Percentiles rank a stretch among this genome's conserved stretches.
These are phyloP conservation scores for cucumber (Cucumis sativus) DNA, from an alignment of 306 rosid genomes.

Conservation along the genomic window Cucumber_9930_V3 NC_026659.2:28289001-28289500, in stretches of 20 bases:
- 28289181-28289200: background rate
- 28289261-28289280: constrained; percentile 4
- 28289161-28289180: background rate
- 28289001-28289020: background rate
- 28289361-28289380: background rate
- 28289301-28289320: background rate
- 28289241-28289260: background rate
- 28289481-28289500: constrained; percentile 52
- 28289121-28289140: background rate
- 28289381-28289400: background rate
- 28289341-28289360: background rate
- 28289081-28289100: constrained; percentile 6
- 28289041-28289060: background rate
- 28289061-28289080: background rate
- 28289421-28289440: background rate
- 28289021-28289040: background rate
- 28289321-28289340: constrained; percentile 6
- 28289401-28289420: background rate
- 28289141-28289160: background rate
- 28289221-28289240: background rate
- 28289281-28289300: background rate
- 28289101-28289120: constrained; percentile 3
- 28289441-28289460: background rate
- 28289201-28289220: background rate
- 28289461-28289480: constrained; percentile 13